These are phyloP conservation scores for Aphanomyces invadans DNA, from an alignment of 352 stramenopile genomes.

Conservation along the genomic window DNA sequence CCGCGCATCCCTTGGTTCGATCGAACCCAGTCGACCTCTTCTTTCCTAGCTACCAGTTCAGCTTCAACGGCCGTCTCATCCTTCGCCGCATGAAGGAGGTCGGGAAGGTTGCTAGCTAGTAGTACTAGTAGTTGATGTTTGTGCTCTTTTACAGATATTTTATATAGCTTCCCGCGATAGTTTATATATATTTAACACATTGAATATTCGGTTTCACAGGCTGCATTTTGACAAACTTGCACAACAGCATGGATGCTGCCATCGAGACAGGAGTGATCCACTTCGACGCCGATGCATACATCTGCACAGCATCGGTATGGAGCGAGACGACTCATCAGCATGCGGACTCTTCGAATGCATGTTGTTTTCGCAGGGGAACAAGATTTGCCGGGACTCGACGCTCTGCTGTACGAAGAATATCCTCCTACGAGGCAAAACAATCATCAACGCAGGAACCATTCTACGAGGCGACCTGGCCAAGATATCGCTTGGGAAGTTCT, in stretches of 20 bases:
- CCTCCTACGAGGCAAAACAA: conserved; percentile 70
- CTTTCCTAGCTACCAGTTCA: conserved; percentile 22
- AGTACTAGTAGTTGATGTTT: too few relatives aligned
- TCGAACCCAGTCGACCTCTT: conserved; percentile 23
- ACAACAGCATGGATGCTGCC: conserved; percentile 46
- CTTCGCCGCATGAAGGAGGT: neutral
- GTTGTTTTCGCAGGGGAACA: conserved; percentile 58
- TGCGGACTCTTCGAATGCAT: too few relatives aligned
- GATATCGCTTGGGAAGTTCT: conserved; percentile 74
- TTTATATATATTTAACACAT: neutral
- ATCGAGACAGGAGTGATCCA: conserved; percentile 41
- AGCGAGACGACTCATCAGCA: too few relatives aligned
- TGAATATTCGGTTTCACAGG: neutral
- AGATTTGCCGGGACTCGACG: conserved; percentile 57
- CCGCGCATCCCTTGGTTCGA: conserved; percentile 1
- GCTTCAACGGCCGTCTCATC: neutral
- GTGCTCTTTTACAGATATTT: too few relatives aligned
- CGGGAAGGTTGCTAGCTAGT: too few relatives aligned
- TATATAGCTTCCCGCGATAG: too few relatives aligned
- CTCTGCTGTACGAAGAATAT: conserved; percentile 63
- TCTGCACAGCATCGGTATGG: conserved; percentile 43
- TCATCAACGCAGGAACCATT: conserved; percentile 60
- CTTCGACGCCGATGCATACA: conserved; percentile 54
- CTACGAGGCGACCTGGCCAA: conserved; percentile 77
- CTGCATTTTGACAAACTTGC: too few relatives aligned